Evolutionary conservation across 768 basidiomycete genomes (phyloP), one percentile per base, ranked within the genome.

Genomic region (Russula sp.): DNA sequence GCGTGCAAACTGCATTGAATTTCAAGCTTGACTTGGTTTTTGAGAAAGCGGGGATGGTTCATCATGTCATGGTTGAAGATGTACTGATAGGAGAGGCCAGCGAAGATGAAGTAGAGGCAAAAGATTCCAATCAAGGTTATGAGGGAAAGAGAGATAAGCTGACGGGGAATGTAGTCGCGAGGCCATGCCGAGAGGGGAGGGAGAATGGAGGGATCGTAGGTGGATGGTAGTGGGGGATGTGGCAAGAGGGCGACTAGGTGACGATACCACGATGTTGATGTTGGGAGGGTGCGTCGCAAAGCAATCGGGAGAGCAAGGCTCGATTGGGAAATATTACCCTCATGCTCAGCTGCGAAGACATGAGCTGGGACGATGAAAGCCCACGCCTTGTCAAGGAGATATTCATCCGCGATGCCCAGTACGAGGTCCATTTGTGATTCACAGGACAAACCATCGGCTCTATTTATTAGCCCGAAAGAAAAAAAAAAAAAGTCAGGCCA

Each of bases 31-130:
- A 90, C 83, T 72, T 99, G 97, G 70, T 94, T 84, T 70, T 90
- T 87, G 48, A 97, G 78, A 76, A 95, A 99, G 35, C 90, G 83
- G 0, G 97, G 97, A 75, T 99, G 97, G 36, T 81, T 79, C 87
- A 90, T 95, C 93, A 89, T 97, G 22, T 88, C 89, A 69, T 89
- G 88, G 75, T 98, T 93, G 82, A 98, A 99, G 59, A 98, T 83
- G 74, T 80, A 86, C 47, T 74, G 74, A 75, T 92, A 99, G 3
- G 93, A 93, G 29, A 90, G 73, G 46, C 81, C 76, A n/a, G 93
- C 94, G 67, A 98, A 88, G 29, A 87, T 55, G 75, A 97, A 94
- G 74, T 99, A 99, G 50, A 99, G 80, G 52, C 86, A 25, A 68
- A 88, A 82, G 60, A 96, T 90, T 63, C 94, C 94, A 60, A 92